Conservation (phyloP, 1,284 basidiomycete genomes). For the Pseudozyma tsukubaensis region DNA sequence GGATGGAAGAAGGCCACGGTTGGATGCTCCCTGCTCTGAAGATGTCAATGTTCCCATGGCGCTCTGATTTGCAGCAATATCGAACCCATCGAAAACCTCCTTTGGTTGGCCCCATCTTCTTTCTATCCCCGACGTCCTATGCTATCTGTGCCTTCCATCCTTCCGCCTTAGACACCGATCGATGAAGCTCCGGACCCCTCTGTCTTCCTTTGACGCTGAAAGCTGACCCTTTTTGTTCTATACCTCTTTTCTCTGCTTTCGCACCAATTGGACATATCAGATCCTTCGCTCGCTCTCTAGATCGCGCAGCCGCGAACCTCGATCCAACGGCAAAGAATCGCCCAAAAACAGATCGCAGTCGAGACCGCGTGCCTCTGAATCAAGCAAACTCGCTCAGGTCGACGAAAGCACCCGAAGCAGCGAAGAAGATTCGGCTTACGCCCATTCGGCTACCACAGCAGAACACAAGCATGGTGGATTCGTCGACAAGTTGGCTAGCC, state of each 20-base stretch:
- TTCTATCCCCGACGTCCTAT: too few species aligned
- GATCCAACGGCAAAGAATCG: conserved; percentile 41
- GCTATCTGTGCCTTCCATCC: too few species aligned
- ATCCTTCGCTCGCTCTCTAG: conserved; percentile 58
- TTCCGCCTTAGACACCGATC: too few species aligned
- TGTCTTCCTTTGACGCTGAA: too few species aligned
- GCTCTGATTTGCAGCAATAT: conserved; percentile 12
- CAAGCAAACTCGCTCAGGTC: conserved; percentile 52
- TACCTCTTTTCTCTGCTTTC: not conserved
- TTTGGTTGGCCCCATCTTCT: too few species aligned
- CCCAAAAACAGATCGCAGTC: conserved; percentile 43
- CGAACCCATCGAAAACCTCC: not conserved
- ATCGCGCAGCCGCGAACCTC: conserved; percentile 64
- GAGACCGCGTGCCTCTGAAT: conserved; percentile 39
- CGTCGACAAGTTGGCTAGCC: conserved; percentile 31
- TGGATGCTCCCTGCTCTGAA: not conserved
- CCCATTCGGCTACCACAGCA: conserved; percentile 8
- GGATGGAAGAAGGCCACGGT: too few species aligned
- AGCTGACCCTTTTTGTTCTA: not conserved
- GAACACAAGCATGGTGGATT: conserved; percentile 12
- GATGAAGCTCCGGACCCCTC: too few species aligned
- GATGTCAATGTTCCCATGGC: not conserved
- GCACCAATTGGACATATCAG: conserved; percentile 6
- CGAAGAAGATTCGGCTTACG: conserved; percentile 34
- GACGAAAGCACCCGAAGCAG: conserved; percentile 49